Evolutionary conservation across 2,329 filamentous ascomycete species (phyloP), one percentile per base, ranked within the genome.

Genomic region (Ophiosphaerella korrae): DNA sequence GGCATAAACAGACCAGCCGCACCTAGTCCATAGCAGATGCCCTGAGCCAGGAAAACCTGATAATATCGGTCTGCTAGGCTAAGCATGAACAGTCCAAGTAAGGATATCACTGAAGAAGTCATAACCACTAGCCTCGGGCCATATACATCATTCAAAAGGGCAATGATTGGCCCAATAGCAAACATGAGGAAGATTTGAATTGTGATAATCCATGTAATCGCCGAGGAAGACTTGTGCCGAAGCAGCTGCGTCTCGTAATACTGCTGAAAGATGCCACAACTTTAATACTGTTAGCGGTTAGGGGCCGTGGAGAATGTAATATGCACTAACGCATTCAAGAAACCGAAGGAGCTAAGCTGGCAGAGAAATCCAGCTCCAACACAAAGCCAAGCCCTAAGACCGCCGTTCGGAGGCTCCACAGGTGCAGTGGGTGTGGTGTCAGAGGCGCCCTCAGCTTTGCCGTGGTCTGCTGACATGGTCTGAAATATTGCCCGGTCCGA

Each of bases 81-180:
- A 1, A 80, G 74, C 82, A 85, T 84, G 80, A 86, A 84, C 6
- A 86, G 59, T 2, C 81, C 78, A 48, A 86, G 80, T 7, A 86
- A 77, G 45, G 83, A 79, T 6, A 83, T 53, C 31, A 84, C 59
- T 0, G 74, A 77, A 18, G 82, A 82, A 6, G 57, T 57, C 2
- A 81, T 44, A 2, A 85, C 63, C 0, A 88, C 71, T 33, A 71
- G 77, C 14, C 80, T 76, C 0, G 85, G 82, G 0, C 86, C 86
- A 46, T 82, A 83, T 36, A 73, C 80, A 59, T 89, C 86, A 54
- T 81, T 86, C 0, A 86, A 32, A 21, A 80, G 81, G 2, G 86
- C 86, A 23, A 84, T 78, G 11, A 88, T 53, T 0, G 83, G 82
- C 0, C 84, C 84, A 55, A 78, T 32, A 5, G 63, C 74, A 60